Percentiles rank a stretch among this genome's conserved stretches.
phyloP scores from a whole-genome alignment of 257 asterid species.

The Fraxinus americana region DNA sequence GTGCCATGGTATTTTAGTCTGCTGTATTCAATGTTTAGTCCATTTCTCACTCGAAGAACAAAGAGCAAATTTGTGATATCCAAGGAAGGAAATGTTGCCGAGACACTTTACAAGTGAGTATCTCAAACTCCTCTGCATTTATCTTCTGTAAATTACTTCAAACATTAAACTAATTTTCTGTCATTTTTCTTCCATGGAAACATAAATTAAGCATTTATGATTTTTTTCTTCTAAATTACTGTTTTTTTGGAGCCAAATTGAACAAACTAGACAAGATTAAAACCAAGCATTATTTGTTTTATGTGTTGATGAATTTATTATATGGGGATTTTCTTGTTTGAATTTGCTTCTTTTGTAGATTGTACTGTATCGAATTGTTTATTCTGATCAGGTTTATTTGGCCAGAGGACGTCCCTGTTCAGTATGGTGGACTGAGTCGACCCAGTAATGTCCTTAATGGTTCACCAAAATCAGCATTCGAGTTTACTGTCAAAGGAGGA shows the following conservation, averaged over 20 bases:
- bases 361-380: background rate
- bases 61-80: conserved; percentile 93
- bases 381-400: conserved; percentile 54
- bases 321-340: background rate
- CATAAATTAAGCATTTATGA: background rate
- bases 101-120: conserved; percentile 80
- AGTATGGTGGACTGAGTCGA: conserved; percentile 87
- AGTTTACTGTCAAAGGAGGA: conserved; percentile 81
- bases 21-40: conserved; percentile 89
- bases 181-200: conserved; percentile 7
- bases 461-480: conserved; percentile 86
- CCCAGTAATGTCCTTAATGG: conserved; percentile 52
- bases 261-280: background rate
- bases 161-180: background rate
- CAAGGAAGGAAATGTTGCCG: conserved; percentile 89
- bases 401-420: conserved; percentile 83
- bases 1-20: conserved; percentile 96
- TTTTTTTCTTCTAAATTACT: too few relatives aligned
- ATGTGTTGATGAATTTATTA: background rate
- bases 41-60: conserved; percentile 92
- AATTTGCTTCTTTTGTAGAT: background rate
- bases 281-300: background rate
- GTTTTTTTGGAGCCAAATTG: background rate
- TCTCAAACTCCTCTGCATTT: background rate
- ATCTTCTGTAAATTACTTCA: background rate